phyloP scores from a whole-genome alignment of 2,329 filamentous ascomycete genomes.

The Fusarium neocosmosporiellum region DNA sequence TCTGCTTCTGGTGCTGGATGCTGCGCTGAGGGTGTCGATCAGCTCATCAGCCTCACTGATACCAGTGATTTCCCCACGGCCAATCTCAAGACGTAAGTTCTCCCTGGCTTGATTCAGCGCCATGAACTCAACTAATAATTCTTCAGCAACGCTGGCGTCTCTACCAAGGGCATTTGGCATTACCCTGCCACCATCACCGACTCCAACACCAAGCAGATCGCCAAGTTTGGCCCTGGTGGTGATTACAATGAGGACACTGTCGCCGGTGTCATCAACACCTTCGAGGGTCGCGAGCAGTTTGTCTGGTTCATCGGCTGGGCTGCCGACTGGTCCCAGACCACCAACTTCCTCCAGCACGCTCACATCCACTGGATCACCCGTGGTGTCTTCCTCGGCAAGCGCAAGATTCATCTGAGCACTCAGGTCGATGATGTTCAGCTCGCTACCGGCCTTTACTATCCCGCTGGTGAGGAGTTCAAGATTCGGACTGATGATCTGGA shows the following conservation, averaged over 20 bases:
- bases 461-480: constrained; percentile 26
- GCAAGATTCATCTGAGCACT: constrained; percentile 25
- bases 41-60: constrained; percentile 28
- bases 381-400: constrained; percentile 32
- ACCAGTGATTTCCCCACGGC: constrained; percentile 24
- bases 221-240: constrained; percentile 25
- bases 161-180: constrained; percentile 30
- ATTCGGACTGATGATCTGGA: constrained; percentile 23
- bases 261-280: constrained; percentile 30
- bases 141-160: constrained; percentile 16
- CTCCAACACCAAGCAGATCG: constrained; percentile 17
- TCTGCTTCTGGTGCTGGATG: neutral
- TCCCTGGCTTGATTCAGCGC: neutral
- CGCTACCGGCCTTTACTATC: constrained; percentile 24
- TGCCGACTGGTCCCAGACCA: constrained; percentile 28
- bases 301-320: constrained; percentile 36
- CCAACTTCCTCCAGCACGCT: constrained; percentile 26
- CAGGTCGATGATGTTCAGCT: constrained; percentile 33
- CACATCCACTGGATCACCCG: constrained; percentile 36
- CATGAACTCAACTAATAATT: neutral
- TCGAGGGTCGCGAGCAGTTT: constrained; percentile 30
- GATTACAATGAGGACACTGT: constrained; percentile 22
- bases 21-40: neutral
- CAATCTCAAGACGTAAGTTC: constrained; percentile 25
- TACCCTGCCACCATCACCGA: constrained; percentile 25